These are phyloP conservation scores for Albophoma yamanashiensis DNA, from an alignment of 2,329 filamentous ascomycete species.

Conservation along the genomic window DNA sequence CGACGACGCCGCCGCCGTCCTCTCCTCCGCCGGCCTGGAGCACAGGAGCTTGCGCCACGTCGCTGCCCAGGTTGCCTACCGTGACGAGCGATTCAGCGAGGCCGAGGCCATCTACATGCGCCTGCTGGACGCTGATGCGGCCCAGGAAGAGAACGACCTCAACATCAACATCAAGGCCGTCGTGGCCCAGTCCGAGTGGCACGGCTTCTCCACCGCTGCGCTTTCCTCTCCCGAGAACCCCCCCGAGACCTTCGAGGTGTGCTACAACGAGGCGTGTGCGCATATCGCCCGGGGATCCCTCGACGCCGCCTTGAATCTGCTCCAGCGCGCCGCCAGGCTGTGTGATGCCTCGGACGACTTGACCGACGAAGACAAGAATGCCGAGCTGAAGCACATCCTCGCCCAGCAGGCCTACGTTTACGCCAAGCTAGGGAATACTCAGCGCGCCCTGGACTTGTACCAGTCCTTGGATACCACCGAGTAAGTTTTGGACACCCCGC, in stretches of 20 bases:
- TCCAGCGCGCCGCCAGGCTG: constrained; percentile 59
- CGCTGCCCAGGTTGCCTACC: constrained; percentile 60
- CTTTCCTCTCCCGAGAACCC: constrained; percentile 44
- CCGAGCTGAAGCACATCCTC: constrained; percentile 64
- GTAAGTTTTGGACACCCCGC: constrained; percentile 31
- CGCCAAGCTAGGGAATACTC: constrained; percentile 51
- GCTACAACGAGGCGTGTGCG: constrained; percentile 69
- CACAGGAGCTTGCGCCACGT: constrained; percentile 37
- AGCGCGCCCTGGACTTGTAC: constrained; percentile 54
- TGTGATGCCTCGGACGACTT: constrained; percentile 67
- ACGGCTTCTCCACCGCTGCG: constrained; percentile 31
- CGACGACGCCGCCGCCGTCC: constrained; percentile 45
- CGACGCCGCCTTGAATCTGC: constrained; percentile 50
- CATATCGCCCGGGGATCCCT: constrained; percentile 61
- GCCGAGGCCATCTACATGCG: constrained; percentile 53
- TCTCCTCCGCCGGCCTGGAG: constrained; percentile 20
- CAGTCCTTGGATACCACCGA: constrained; percentile 48
- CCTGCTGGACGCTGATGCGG: constrained; percentile 35
- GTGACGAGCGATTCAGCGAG: constrained; percentile 61
- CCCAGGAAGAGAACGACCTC: constrained; percentile 62
- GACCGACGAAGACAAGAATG: constrained; percentile 60
- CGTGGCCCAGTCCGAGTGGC: constrained; percentile 64
- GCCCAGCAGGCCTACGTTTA: constrained; percentile 69
- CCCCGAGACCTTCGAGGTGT: constrained; percentile 67
- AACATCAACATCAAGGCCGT: constrained; percentile 66